Base-by-base conservation (phyloP, 106 monocot genomes). In the Allium sativum region DNA sequence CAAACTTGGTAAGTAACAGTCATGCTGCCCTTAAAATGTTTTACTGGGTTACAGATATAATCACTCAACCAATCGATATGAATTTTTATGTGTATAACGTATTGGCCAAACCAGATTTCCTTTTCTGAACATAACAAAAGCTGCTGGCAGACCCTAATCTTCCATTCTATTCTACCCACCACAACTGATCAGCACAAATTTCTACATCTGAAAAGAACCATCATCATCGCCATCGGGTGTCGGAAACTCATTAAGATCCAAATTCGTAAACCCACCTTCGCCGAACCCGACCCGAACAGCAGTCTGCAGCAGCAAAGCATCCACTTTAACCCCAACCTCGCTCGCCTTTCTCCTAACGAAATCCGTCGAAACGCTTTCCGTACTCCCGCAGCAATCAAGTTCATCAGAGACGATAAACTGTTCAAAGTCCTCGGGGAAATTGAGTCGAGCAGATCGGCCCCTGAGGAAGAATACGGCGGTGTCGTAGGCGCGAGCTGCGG, bases 241-340 rank as follows among this genome's bases (percentile, higher is more conserved):
- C 3, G 90, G 85, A 47, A 68, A 62, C 65, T 74, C 84, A 56
- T 90, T 90, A 46, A 90, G 82, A 68, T 90, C 90, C 21, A 47
- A 11, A 6, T 10, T 12, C 10, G 4, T 40, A 31, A 31, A 2
- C 31, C 31, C 1, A 31, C 31, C 31, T 31, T 31, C 31, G 5
- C 31, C 31, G 31, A 31, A 31, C 7, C 17, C 55, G 12, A 40
- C 53, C 9, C 55, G 55, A 31, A 31, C 31, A 31, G 2, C 31
- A 2, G 31, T 31, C 44, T 21, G 40, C 53, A 12, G 7, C 40
- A 54, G 61, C 53, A 62, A 53, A 9, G 68, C 74, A 59, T 75
- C 75, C 21, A 78, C 68, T 48, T 68, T 46, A 9, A 68, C 62
- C 22, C 73, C 74, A 3, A 73, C 78, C 62, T 66, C 78, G 16